These are phyloP conservation scores for Paraphaeosphaeria sporulosa DNA, from an alignment of 2,329 filamentous ascomycete genomes.

Conservation along the genomic window DNA sequence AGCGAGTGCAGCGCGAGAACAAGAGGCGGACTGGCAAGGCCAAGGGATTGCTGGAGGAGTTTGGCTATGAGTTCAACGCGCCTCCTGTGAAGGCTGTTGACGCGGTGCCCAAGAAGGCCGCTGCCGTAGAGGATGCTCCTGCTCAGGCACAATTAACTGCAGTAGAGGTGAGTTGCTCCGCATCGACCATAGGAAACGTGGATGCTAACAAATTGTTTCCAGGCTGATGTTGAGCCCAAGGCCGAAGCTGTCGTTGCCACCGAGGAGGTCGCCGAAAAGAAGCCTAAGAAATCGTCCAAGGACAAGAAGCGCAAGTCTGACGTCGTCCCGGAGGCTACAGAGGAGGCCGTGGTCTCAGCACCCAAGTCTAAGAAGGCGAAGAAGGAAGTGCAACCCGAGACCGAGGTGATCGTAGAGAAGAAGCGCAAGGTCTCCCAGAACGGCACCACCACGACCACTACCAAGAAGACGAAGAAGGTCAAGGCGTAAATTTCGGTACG, in stretches of 20 bases:
- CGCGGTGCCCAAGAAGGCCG: slow-evolving; percentile 39
- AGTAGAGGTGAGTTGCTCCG: slow-evolving; percentile 24
- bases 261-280: slow-evolving; percentile 19
- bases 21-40: slow-evolving; percentile 72
- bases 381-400: slow-evolving; percentile 27
- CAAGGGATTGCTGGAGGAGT: slow-evolving; percentile 76
- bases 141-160: slow-evolving; percentile 37
- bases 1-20: slow-evolving; percentile 76
- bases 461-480: slow-evolving; percentile 39
- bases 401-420: slow-evolving; percentile 28
- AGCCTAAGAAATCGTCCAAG: slow-evolving; percentile 23
- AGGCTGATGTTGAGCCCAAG: slow-evolving; percentile 10
- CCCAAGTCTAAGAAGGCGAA: slow-evolving; percentile 34
- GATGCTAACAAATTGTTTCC: background rate
- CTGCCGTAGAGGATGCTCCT: slow-evolving; percentile 32
- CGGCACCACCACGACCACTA: slow-evolving; percentile 24
- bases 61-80: slow-evolving; percentile 84
- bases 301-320: slow-evolving; percentile 32
- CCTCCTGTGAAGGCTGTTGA: slow-evolving; percentile 73
- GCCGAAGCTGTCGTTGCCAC: slow-evolving; percentile 15
- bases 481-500: slow-evolving; percentile 24
- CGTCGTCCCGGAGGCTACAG: slow-evolving; percentile 20
- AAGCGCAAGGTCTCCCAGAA: slow-evolving; percentile 27
- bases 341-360: slow-evolving; percentile 21
- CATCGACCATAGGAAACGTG: background rate